Conservation (phyloP, 2,329 filamentous ascomycete species). For the Colletotrichum sp. region DNA sequence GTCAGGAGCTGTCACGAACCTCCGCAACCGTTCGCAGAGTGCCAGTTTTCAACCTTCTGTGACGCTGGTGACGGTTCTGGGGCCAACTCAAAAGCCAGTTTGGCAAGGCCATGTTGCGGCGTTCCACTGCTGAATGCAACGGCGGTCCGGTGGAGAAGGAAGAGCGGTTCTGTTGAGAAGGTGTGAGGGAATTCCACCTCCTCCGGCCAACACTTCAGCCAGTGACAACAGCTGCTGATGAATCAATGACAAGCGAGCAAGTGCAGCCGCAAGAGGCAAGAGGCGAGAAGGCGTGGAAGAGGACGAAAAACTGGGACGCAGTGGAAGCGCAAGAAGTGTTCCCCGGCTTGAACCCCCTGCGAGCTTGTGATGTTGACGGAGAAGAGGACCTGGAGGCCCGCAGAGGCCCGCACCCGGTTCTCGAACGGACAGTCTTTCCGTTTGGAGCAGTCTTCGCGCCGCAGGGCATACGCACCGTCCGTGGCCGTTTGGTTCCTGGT, state of each 20-base stretch:
- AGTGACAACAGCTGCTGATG: background rate
- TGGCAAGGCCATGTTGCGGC: background rate
- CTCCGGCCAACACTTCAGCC: background rate
- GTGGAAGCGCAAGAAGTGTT: background rate
- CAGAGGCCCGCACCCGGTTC: background rate
- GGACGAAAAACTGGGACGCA: background rate
- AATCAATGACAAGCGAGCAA: background rate
- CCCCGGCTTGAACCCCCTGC: background rate
- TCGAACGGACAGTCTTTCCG: background rate
- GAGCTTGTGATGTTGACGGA: background rate
- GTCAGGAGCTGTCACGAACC: background rate
- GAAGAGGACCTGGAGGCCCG: background rate
- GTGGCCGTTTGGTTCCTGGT: background rate
- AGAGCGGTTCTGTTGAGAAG: background rate
- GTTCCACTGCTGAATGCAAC: background rate
- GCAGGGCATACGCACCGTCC: background rate
- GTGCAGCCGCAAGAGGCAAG: background rate
- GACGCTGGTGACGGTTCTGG: background rate
- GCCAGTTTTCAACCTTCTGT: background rate
- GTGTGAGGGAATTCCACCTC: constrained; percentile 14
- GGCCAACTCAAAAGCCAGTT: background rate
- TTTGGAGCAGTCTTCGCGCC: background rate
- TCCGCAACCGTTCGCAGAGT: background rate
- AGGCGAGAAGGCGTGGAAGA: background rate
- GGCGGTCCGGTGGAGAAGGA: background rate